phyloP scores from a whole-genome alignment of 345 rosid genomes.

The Rhodomyrtus tomentosa region DNA sequence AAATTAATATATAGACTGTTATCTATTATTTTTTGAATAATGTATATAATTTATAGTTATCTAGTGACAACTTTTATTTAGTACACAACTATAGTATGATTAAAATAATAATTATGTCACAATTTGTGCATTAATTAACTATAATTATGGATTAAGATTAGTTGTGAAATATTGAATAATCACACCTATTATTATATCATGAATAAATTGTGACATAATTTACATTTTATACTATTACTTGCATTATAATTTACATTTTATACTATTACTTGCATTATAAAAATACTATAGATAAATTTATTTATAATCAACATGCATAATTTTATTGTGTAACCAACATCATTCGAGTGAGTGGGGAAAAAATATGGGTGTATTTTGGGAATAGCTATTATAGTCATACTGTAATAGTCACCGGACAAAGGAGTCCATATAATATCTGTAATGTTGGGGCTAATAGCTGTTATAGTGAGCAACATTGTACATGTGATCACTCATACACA shows the following conservation, averaged over 20 bases:
- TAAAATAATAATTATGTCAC: not conserved
- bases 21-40: not conserved
- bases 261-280: not conserved
- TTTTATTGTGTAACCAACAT: not conserved
- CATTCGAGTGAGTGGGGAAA: not conserved
- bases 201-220: no score
- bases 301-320: not conserved
- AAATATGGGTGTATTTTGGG: no score
- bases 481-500: not conserved
- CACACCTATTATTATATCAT: not conserved
- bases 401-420: not conserved
- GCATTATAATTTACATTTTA: no score
- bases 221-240: no score
- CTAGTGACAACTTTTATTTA: not conserved
- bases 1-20: not conserved
- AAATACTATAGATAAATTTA: not conserved
- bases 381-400: no score
- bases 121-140: not conserved
- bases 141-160: not conserved
- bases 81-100: not conserved
- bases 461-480: not conserved
- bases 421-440: not conserved
- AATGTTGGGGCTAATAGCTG: not conserved
- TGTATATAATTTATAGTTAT: not conserved
- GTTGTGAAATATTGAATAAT: not conserved